Conservation (phyloP, 2,329 filamentous ascomycete species). For the Aspergillus sp. region DNA sequence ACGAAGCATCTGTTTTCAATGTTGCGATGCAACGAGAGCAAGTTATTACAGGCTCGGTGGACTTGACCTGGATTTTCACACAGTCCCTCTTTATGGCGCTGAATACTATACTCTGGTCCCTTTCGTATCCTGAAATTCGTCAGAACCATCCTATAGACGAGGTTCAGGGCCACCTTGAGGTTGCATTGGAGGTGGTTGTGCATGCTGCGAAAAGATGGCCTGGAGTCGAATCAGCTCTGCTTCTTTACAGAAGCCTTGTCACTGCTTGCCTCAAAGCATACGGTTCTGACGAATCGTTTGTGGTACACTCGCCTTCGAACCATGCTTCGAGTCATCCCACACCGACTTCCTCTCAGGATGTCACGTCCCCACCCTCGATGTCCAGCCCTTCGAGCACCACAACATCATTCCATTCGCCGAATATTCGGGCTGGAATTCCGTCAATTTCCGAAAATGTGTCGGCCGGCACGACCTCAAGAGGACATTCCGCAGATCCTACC, state of each 20-base stretch:
- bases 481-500: slow-evolving; percentile 28
- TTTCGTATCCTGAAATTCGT: slow-evolving; percentile 82
- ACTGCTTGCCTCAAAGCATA: slow-evolving; percentile 85
- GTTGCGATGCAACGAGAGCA: slow-evolving; percentile 77
- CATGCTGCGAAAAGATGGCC: slow-evolving; percentile 87
- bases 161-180: slow-evolving; percentile 68
- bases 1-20: slow-evolving; percentile 75
- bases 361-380: slow-evolving; percentile 34
- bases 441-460: slow-evolving; percentile 24
- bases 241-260: slow-evolving; percentile 82
- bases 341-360: slow-evolving; percentile 34
- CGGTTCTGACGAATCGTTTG: slow-evolving; percentile 55
- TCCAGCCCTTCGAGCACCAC: slow-evolving; percentile 38
- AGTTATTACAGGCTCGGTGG: slow-evolving; percentile 68
- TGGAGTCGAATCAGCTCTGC: slow-evolving; percentile 75
- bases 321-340: slow-evolving; percentile 39
- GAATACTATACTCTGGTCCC: slow-evolving; percentile 85
- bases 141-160: slow-evolving; percentile 67
- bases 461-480: slow-evolving; percentile 28
- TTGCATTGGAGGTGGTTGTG: slow-evolving; percentile 72
- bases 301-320: slow-evolving; percentile 43
- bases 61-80: slow-evolving; percentile 92
- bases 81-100: slow-evolving; percentile 85
- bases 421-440: slow-evolving; percentile 20
- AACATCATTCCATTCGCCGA: slow-evolving; percentile 32